phyloP scores from a whole-genome alignment of 2,329 filamentous ascomycete species.

The Aspergillus terreus region DNA sequence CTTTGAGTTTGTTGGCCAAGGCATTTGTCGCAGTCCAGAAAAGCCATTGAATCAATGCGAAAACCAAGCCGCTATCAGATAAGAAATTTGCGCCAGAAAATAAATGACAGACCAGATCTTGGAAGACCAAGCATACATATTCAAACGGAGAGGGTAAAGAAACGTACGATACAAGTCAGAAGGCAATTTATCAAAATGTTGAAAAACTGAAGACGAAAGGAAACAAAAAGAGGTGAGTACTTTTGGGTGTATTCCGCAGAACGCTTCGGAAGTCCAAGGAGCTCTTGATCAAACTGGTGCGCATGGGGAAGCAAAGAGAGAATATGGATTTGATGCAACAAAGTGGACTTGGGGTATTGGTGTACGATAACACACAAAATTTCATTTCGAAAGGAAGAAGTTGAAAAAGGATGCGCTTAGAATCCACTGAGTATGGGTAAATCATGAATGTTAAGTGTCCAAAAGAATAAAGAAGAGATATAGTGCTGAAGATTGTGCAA shows the following conservation, averaged over 20 bases:
- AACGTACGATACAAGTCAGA: constrained; percentile 20
- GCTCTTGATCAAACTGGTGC: constrained; percentile 26
- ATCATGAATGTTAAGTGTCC: constrained; percentile 15
- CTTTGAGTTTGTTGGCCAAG: background rate
- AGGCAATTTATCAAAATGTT: constrained; percentile 18
- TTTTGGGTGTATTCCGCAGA: constrained; percentile 35
- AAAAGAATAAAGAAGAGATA: constrained; percentile 17
- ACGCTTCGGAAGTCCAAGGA: constrained; percentile 30
- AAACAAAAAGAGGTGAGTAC: constrained; percentile 22
- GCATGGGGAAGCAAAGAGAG: constrained; percentile 24
- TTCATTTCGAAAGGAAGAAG: constrained; percentile 40
- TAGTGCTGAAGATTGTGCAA: constrained; percentile 18
- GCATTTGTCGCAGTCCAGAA: background rate
- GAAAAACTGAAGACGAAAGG: constrained; percentile 15
- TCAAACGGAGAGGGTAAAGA: constrained; percentile 6
- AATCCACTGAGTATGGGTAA: constrained; percentile 33
- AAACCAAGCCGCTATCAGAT: constrained; percentile 21
- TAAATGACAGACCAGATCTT: constrained; percentile 12
- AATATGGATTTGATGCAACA: constrained; percentile 31
- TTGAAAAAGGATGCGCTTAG: constrained; percentile 32
- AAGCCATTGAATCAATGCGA: constrained; percentile 4
- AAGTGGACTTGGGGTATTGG: constrained; percentile 42
- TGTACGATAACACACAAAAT: constrained; percentile 39
- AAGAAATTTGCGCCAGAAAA: constrained; percentile 6
- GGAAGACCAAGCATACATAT: constrained; percentile 17